Evolutionary conservation across 441 rosid species (phyloP).

Genomic region (Flueggea neowawraea): DNA sequence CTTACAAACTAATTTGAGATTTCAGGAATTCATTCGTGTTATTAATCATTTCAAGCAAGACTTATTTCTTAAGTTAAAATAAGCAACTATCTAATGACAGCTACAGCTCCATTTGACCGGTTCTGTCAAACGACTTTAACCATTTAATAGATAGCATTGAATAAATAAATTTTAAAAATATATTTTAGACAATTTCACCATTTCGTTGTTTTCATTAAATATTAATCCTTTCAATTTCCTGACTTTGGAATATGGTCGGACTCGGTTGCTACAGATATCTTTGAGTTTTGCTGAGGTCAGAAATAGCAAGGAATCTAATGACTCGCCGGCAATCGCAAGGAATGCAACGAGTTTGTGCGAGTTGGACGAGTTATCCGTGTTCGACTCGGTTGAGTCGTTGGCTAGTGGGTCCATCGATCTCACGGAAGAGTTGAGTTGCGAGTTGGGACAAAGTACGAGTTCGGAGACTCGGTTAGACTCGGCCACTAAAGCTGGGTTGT

Average conservation of each 20-base stretch:
- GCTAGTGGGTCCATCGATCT: slow-evolving; percentile 1
- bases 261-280: slow-evolving; percentile 18
- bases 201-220: no score
- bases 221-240: background rate
- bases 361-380: slow-evolving; percentile 15
- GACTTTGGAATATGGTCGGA: background rate
- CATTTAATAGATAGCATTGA: no score
- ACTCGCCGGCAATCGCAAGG: slow-evolving; percentile 5
- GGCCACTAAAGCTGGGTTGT: slow-evolving; percentile 8
- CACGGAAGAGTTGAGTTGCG: background rate
- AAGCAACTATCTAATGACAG: no score
- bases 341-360: slow-evolving; percentile 12
- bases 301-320: slow-evolving; percentile 1
- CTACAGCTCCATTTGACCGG: no score
- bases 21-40: no score
- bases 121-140: no score
- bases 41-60: no score
- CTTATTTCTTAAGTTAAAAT: no score
- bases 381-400: slow-evolving; percentile 7
- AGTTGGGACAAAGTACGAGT: background rate
- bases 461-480: slow-evolving; percentile 10
- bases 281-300: slow-evolving; percentile 34
- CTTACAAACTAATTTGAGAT: no score
- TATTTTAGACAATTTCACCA: no score
- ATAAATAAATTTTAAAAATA: no score